Evolutionary conservation across 2,329 filamentous ascomycete species (phyloP).

Genomic region (Coleophoma eucalyptorum): DNA sequence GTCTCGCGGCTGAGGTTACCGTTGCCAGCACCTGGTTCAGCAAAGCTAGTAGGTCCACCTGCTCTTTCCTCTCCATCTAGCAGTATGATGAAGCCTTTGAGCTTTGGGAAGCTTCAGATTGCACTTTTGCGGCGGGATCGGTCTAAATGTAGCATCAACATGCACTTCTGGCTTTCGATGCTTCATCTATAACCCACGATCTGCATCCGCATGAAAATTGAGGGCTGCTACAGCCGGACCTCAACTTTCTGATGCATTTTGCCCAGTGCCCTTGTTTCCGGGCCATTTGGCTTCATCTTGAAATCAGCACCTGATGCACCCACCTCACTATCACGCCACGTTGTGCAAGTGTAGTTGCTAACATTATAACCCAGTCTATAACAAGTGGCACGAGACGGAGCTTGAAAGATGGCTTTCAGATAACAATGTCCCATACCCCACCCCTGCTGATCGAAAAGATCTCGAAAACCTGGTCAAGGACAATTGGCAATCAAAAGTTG

Average conservation of each 20-base stretch:
- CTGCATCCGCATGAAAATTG: no score
- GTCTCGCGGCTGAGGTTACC: slow-evolving; percentile 66
- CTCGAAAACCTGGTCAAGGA: slow-evolving; percentile 86
- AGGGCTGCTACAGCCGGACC: no score
- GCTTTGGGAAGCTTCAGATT: slow-evolving; percentile 6
- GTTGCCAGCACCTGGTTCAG: slow-evolving; percentile 80
- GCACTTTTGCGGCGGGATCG: no score
- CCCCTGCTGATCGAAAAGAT: slow-evolving; percentile 85
- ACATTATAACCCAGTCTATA: slow-evolving; percentile 66
- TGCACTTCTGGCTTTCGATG: no score
- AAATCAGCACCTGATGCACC: background rate
- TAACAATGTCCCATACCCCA: slow-evolving; percentile 87
- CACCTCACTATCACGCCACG: background rate
- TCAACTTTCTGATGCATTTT: no score
- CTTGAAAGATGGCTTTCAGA: slow-evolving; percentile 96
- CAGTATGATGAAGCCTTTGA: background rate
- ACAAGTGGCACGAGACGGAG: slow-evolving; percentile 98
- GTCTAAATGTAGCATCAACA: no score
- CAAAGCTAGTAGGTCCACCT: slow-evolving; percentile 66
- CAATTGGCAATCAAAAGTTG: slow-evolving; percentile 81
- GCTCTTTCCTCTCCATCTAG: background rate
- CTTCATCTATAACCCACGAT: no score
- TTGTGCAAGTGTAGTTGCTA: slow-evolving; percentile 9
- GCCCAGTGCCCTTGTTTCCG: no score
- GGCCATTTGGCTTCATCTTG: background rate